phyloP scores from a whole-genome alignment of 495 filamentous ascomycete genomes.

The Penicillium pulvis region DNA sequence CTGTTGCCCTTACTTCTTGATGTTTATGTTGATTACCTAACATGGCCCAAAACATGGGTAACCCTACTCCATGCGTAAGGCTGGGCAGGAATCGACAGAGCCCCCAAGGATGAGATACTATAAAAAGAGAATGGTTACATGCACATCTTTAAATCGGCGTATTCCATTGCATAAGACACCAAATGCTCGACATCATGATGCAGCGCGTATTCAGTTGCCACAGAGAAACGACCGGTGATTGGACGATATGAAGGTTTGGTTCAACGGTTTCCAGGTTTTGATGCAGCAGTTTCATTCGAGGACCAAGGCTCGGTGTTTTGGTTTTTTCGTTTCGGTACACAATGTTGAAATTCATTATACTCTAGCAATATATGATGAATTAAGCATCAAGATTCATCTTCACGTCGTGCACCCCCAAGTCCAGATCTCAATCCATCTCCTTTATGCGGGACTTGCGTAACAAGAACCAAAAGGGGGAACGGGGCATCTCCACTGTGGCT shows the following conservation, averaged over 20 bases:
- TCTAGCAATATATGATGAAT: neutral
- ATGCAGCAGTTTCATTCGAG: neutral
- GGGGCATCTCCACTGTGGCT: slow-evolving; percentile 2
- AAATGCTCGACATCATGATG: neutral
- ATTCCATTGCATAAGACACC: neutral
- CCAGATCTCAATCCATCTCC: slow-evolving; percentile 3
- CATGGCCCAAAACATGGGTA: too few species aligned
- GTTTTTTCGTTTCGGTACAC: too few species aligned
- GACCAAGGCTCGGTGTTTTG: neutral
- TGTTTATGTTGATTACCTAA: too few species aligned
- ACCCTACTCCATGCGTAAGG: too few species aligned
- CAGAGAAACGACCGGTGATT: neutral
- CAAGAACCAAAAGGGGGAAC: neutral
- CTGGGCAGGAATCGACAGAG: too few species aligned
- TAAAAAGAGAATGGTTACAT: too few species aligned
- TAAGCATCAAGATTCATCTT: neutral
- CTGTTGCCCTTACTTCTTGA: too few species aligned
- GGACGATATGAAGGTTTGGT: neutral
- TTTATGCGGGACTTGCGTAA: neutral
- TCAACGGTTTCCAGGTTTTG: slow-evolving; percentile 9
- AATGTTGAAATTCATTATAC: neutral
- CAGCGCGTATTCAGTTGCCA: slow-evolving; percentile 3
- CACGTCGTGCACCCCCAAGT: neutral
- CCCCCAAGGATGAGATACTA: too few species aligned
- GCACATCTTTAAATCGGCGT: too few species aligned